These are phyloP conservation scores for Boletellus sp. DNA, from an alignment of 768 basidiomycete genomes.

Conservation along the genomic window DNA sequence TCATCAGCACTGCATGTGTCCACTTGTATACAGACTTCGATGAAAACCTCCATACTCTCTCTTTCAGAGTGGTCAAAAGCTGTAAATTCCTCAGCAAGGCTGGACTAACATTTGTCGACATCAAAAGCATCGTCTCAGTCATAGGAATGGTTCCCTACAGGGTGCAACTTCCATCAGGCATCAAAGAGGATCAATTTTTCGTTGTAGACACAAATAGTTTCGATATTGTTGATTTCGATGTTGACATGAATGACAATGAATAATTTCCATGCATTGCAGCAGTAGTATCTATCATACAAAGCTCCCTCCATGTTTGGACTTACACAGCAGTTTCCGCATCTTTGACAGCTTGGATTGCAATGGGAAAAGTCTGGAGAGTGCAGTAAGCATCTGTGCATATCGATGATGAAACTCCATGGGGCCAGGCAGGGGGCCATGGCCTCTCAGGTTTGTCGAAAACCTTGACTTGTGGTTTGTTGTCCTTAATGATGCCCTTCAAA, in stretches of 20 bases:
- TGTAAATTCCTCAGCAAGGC: neutral
- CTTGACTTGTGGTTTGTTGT: too few relatives aligned
- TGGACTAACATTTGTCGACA: neutral
- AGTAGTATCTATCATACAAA: neutral
- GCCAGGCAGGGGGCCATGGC: neutral
- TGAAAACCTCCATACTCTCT: neutral
- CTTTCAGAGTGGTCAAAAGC: neutral
- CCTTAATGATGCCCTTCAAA: neutral
- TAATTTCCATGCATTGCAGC: neutral
- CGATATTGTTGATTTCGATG: neutral
- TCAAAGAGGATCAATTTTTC: neutral
- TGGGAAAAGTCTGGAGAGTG: neutral
- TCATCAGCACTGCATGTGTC: neutral
- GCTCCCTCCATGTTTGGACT: too few relatives aligned
- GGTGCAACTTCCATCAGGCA: neutral
- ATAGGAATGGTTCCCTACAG: neutral
- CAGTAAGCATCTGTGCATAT: neutral
- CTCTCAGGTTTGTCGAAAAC: too few relatives aligned
- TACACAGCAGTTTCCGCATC: too few relatives aligned
- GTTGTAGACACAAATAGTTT: neutral
- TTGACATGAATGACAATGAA: neutral
- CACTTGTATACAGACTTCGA: neutral
- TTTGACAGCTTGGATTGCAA: neutral
- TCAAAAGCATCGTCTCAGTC: neutral
- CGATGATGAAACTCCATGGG: neutral